Conservation (phyloP, 2,329 filamentous ascomycete genomes). For the Phyllachora maydis region DNA sequence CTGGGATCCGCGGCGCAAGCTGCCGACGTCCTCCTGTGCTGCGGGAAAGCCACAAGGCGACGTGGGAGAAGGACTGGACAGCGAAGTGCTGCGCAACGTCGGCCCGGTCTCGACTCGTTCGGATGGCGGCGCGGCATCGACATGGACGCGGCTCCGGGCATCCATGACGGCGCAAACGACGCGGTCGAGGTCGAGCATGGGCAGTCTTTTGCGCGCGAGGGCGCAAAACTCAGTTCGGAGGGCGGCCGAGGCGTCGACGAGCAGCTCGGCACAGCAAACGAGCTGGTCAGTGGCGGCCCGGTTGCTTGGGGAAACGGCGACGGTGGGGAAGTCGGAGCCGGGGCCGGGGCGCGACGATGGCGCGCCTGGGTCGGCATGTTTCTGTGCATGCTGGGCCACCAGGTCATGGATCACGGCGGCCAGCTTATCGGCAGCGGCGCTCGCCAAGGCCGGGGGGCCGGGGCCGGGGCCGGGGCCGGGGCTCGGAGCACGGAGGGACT, state of each 20-base stretch:
- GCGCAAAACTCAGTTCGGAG: slow-evolving; percentile 28
- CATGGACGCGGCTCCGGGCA: too few species aligned
- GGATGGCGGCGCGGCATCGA: too few species aligned
- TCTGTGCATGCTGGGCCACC: slow-evolving; percentile 22
- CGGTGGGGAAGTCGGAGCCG: too few species aligned
- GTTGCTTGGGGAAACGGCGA: slow-evolving; percentile 4
- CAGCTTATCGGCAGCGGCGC: slow-evolving; percentile 15
- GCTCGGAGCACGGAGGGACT: slow-evolving; percentile 12
- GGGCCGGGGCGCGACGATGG: too few species aligned
- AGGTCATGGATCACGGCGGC: slow-evolving; percentile 19
- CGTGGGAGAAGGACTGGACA: too few species aligned
- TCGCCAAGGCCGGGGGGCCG: slow-evolving; percentile 11
- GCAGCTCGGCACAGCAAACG: slow-evolving; percentile 27
- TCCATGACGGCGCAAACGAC: slow-evolving; percentile 25
- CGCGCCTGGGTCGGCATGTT: too few species aligned
- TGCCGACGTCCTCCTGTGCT: too few species aligned
- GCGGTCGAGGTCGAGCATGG: slow-evolving; percentile 18
- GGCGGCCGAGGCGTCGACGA: slow-evolving; percentile 22
- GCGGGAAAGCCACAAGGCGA: too few species aligned
- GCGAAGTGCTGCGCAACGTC: too few species aligned
- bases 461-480: too few species aligned
- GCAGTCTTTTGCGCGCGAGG: slow-evolving; percentile 18
- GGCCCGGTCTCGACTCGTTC: too few species aligned
- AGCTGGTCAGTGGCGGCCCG: slow-evolving; percentile 10
- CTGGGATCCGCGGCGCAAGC: neutral